Base-by-base conservation (phyloP, 1,284 basidiomycete species). In the Boletus sp. region DNA sequence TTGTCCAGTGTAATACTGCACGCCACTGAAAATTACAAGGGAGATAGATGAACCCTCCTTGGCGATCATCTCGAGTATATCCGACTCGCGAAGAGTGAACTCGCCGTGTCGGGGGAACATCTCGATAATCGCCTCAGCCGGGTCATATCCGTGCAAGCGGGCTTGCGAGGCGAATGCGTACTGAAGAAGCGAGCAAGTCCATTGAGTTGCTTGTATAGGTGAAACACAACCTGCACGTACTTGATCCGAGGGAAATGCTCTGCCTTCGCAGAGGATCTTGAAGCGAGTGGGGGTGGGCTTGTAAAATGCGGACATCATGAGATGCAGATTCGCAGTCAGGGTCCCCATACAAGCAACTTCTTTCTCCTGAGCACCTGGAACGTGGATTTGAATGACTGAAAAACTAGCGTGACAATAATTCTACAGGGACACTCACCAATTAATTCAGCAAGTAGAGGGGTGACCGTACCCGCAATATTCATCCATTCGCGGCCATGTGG, bases 1-100 rank as follows among this genome's bases (percentile, higher is more conserved):
- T 69, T 99, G 94, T n/a, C 94, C 96, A 10, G 93, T 95, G 70
- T 97, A 98, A 73, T 94, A 99, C 69, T 99, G 95, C 10, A 96
- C 81, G 1, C 92, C 91, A 48, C 87, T 84, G 62, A 97, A 88
- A 54, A 95, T 79, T 48, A 97, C 91, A 42, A 97, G 75, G 20
- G 94, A 89, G 56, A 96, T 91, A 54, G 80, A 74, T 27, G 72
- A 51, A 16, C 88, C 89, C 64, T 94, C 79, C 57, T 80, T 75
- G 43, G 82, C 78, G 59, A 99, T 84, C 32, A 74, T 73, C 37
- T 78, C 73, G 16, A 98, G 72, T 56, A 99, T 95, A 70, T 99
- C 96, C 60, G 90, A 83, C 56, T 89, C 88, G 55, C 92, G 81
- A 51, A 99, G 80, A n/a, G 76, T 84, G 65, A 84, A 87, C 69